A percentile compares a stretch with the other conserved stretches of the same genome.
These are phyloP conservation scores for Candida rishiriensis DNA, from an alignment of 805 yeast genomes.

Conservation along the genomic window DNA sequence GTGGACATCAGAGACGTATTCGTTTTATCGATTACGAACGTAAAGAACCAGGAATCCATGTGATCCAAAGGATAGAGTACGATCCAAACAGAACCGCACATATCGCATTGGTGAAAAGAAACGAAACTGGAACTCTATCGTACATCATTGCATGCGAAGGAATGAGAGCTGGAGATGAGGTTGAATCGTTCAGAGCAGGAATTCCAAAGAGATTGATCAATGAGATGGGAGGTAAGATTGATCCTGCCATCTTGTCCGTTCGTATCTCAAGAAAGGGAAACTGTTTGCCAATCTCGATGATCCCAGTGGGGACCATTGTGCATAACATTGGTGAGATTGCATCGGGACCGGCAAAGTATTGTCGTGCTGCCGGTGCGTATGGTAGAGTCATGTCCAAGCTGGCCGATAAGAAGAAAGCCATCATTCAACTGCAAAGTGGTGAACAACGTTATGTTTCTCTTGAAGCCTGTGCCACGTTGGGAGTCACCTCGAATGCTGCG, in stretches of 20 bases:
- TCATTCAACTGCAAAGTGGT: slow-evolving; percentile 82
- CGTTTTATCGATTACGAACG: slow-evolving; percentile 79
- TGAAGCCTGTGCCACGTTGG: slow-evolving; percentile 90
- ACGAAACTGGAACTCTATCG: slow-evolving; percentile 54
- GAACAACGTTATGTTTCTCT: slow-evolving; percentile 87
- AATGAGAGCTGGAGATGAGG: slow-evolving; percentile 84
- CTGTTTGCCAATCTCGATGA: slow-evolving; percentile 86
- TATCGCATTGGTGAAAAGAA: slow-evolving; percentile 76
- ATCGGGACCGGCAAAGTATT: slow-evolving; percentile 79
- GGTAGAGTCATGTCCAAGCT: slow-evolving; percentile 82
- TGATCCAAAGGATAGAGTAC: slow-evolving; percentile 84
- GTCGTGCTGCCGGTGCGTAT: slow-evolving; percentile 92
- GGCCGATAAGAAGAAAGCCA: slow-evolving; percentile 64
- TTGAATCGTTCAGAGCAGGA: slow-evolving; percentile 87
- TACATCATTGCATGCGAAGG: slow-evolving; percentile 93
- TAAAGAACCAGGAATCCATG: slow-evolving; percentile 61
- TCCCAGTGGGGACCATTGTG: slow-evolving; percentile 89
- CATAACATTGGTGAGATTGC: slow-evolving; percentile 80
- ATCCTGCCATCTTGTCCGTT: slow-evolving; percentile 85
- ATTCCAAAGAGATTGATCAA: slow-evolving; percentile 68
- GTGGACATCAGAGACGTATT: slow-evolving; percentile 88
- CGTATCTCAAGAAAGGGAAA: slow-evolving; percentile 90
- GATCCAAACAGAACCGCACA: slow-evolving; percentile 95
- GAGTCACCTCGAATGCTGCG: slow-evolving; percentile 87
- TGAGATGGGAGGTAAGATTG: slow-evolving; percentile 88